Conservation (phyloP, 164 flowering plant species). For the Amborella trichopoda region DNA sequence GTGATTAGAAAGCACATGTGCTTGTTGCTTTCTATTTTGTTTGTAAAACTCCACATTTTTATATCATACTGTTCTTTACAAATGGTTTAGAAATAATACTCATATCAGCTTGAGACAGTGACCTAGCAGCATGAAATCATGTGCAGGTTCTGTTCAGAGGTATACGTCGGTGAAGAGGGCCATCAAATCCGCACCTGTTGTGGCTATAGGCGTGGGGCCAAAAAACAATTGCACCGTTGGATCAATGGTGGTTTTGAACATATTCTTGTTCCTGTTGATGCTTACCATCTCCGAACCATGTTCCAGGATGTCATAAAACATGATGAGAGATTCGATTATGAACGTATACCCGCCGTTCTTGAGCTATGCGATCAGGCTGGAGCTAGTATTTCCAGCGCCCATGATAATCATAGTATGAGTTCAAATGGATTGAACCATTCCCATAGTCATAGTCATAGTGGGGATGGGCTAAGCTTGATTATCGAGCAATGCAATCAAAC, state of each 20-base stretch:
- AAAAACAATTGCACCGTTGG: conserved; percentile 63
- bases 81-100: too few species aligned
- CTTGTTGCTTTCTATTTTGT: too few species aligned
- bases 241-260: conserved; percentile 47
- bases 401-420: background rate
- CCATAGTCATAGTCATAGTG: too few species aligned
- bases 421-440: too few species aligned
- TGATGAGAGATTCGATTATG: conserved; percentile 68
- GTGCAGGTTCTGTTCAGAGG: conserved; percentile 87
- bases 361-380: conserved; percentile 93
- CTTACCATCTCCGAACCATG: conserved; percentile 55
- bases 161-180: conserved; percentile 61
- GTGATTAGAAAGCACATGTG: too few species aligned
- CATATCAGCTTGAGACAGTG: too few species aligned
- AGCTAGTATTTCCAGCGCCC: conserved; percentile 21
- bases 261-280: conserved; percentile 64
- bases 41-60: too few species aligned
- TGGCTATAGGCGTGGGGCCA: conserved; percentile 37
- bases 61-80: too few species aligned
- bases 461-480: too few species aligned
- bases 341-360: conserved; percentile 71
- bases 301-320: conserved; percentile 57
- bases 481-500: too few species aligned
- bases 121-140: too few species aligned
- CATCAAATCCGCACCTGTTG: conserved; percentile 63